A percentile compares a stretch with the other conserved stretches of the same genome.
These are phyloP conservation scores for Saccharum spontaneum DNA, from an alignment of 176 grass and related monocot species.

Conservation along the genomic window DNA sequence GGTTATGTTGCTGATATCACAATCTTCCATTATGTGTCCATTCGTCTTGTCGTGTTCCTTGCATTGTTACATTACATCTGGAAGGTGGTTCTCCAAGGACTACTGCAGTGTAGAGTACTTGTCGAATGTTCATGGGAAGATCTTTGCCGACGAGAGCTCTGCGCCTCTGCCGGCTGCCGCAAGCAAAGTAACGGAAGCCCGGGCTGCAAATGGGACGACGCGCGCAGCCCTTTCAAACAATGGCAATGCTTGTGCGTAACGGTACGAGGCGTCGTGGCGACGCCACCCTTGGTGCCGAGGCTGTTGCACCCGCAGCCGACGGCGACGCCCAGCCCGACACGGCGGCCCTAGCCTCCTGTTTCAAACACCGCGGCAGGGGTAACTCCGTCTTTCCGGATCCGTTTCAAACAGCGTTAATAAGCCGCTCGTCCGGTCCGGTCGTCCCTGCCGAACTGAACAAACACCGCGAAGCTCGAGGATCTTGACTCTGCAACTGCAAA, in stretches of 20 bases:
- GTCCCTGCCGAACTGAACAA: not conserved
- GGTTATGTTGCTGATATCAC: not conserved
- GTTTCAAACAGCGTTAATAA: slow-evolving; percentile 39
- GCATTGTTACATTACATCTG: not conserved
- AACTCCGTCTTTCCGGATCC: not conserved
- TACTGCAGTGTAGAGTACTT: not conserved
- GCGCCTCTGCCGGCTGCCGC: not conserved
- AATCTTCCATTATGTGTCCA: not conserved
- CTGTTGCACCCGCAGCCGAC: slow-evolving; percentile 42
- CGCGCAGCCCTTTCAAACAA: too few relatives aligned
- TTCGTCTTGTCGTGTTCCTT: not conserved
- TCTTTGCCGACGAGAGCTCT: slow-evolving; percentile 20
- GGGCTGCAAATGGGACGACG: not conserved
- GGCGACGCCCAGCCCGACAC: slow-evolving; percentile 22
- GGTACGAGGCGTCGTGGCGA: slow-evolving; percentile 36
- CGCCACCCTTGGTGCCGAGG: slow-evolving; percentile 36
- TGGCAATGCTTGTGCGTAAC: slow-evolving; percentile 50
- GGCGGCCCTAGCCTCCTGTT: not conserved
- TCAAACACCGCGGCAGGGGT: not conserved
- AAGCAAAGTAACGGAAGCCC: not conserved
- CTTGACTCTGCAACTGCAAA: not conserved
- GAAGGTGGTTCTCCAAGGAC: not conserved
- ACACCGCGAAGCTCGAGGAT: not conserved
- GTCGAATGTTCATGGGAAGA: not conserved
- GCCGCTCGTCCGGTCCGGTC: not conserved